Conservation (phyloP, 2,329 filamentous ascomycete genomes). For the Paraphaeosphaeria sporulosa region DNA sequence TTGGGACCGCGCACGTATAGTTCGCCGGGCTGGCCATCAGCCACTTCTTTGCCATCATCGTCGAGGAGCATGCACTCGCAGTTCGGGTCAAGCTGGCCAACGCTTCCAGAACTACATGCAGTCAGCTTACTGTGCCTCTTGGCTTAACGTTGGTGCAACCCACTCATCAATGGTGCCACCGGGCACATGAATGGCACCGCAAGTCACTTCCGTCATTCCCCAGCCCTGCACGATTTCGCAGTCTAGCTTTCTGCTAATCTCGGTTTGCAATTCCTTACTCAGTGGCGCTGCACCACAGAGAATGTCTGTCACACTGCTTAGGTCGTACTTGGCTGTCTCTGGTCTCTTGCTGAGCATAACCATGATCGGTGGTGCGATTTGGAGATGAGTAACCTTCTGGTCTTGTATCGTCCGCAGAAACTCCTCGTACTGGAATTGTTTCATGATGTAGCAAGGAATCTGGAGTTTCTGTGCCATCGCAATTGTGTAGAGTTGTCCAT, state of each 20-base stretch:
- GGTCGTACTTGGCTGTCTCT: slow-evolving; percentile 51
- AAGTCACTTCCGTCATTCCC: slow-evolving; percentile 55
- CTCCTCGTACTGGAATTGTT: slow-evolving; percentile 50
- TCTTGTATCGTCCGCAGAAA: slow-evolving; percentile 49
- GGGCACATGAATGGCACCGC: slow-evolving; percentile 49
- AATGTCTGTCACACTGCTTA: slow-evolving; percentile 50
- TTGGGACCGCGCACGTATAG: slow-evolving; percentile 52
- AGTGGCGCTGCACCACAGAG: slow-evolving; percentile 54
- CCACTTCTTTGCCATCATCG: slow-evolving; percentile 53
- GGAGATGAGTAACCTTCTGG: slow-evolving; percentile 49
- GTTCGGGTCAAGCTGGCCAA: slow-evolving; percentile 51
- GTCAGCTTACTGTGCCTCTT: background rate
- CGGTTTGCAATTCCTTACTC: slow-evolving; percentile 53
- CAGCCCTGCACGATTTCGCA: slow-evolving; percentile 51
- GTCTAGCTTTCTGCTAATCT: slow-evolving; percentile 44
- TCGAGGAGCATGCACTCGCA: slow-evolving; percentile 52
- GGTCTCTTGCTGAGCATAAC: slow-evolving; percentile 55
- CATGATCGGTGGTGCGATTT: slow-evolving; percentile 53
- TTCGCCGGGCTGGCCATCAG: slow-evolving; percentile 48
- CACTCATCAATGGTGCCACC: slow-evolving; percentile 46
- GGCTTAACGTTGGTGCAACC: slow-evolving; percentile 10
- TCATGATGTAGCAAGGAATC: slow-evolving; percentile 55
- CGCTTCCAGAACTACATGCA: slow-evolving; percentile 44
- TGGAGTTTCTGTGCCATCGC: slow-evolving; percentile 55
- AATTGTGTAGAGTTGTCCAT: slow-evolving; percentile 55